Conservation (phyloP, 768 basidiomycete genomes). For the Lactifluus piperatus region DNA sequence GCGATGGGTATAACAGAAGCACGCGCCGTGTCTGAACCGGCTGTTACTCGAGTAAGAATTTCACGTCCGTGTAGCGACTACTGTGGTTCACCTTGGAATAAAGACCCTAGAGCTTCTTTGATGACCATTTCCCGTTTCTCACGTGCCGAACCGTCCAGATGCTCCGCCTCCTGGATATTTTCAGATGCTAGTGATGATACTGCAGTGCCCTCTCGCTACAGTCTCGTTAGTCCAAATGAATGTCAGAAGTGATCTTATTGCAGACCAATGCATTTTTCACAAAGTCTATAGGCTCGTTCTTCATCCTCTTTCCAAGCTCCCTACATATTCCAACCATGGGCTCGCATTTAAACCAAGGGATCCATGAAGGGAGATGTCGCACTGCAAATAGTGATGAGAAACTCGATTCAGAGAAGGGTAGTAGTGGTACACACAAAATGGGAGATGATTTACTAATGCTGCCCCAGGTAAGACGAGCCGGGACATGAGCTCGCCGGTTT, state of each 20-base stretch:
- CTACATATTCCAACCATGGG: background rate
- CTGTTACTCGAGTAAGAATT: background rate
- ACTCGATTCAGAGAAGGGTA: background rate
- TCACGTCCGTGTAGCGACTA: too few species aligned
- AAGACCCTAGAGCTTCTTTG: background rate
- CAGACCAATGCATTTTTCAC: background rate
- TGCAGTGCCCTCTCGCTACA: background rate
- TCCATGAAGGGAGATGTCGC: constrained; percentile 9
- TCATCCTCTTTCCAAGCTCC: background rate
- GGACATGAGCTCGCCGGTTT: background rate
- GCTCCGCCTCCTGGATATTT: background rate
- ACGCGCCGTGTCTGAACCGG: background rate
- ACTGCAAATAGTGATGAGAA: background rate
- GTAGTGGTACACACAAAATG: background rate
- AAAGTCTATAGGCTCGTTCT: background rate
- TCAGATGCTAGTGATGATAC: background rate
- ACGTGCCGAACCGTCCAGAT: background rate
- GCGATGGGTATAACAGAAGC: background rate
- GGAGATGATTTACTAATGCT: too few species aligned
- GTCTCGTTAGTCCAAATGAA: background rate
- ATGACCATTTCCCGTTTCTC: background rate
- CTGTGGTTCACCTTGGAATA: background rate
- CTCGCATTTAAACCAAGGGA: constrained; percentile 2
- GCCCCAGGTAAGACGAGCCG: background rate
- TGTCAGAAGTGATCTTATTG: background rate